Evolutionary conservation across 2,329 filamentous ascomycete species (phyloP).

Genomic region (Xylariaceae sp.): DNA sequence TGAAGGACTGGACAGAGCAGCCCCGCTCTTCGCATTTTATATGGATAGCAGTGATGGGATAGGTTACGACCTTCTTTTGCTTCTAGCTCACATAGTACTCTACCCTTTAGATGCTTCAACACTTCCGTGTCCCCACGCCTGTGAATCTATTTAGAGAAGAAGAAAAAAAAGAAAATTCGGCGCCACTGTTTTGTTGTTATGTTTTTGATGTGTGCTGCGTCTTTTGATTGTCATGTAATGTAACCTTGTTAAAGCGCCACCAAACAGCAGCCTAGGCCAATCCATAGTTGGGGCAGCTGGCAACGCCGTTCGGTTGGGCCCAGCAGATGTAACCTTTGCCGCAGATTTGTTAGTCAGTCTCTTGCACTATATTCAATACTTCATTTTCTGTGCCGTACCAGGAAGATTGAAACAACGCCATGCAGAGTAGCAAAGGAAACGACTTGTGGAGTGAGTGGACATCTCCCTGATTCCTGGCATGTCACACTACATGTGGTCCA

Average conservation of each 20-base stretch:
- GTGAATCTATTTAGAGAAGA: background rate
- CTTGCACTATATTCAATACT: background rate
- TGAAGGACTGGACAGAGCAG: background rate
- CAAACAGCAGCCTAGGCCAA: background rate
- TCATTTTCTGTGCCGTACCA: background rate
- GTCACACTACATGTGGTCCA: constrained; percentile 9
- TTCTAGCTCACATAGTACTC: background rate
- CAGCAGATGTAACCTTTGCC: background rate
- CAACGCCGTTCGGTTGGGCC: constrained; percentile 1
- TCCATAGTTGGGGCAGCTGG: background rate
- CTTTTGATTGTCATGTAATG: constrained; percentile 3
- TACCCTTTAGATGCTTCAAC: background rate
- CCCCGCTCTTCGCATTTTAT: background rate
- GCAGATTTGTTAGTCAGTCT: background rate
- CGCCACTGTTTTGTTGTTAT: background rate
- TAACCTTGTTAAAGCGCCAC: background rate
- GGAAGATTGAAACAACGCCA: background rate
- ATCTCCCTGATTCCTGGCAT: background rate
- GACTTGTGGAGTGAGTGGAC: constrained; percentile 2
- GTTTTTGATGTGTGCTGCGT: background rate
- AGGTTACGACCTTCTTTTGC: background rate
- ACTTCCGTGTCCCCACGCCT: constrained; percentile 15
- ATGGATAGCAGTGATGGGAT: background rate
- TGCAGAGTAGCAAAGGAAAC: background rate
- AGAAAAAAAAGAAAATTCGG: background rate